phyloP scores from a whole-genome alignment of 2,329 filamentous ascomycete species.

The Fusarium tanahbumbuense region DNA sequence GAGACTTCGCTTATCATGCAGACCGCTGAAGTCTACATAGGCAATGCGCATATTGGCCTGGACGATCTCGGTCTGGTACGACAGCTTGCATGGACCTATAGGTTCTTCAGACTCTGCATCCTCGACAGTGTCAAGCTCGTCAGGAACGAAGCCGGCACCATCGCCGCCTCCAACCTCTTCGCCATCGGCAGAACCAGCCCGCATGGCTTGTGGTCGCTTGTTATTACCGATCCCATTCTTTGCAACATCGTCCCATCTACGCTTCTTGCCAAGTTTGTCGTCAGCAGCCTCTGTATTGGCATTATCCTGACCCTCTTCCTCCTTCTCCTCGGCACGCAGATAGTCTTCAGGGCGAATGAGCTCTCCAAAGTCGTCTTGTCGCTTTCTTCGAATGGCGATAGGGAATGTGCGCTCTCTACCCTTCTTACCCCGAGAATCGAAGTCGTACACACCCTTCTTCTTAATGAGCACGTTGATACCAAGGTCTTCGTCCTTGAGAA shows the following conservation, averaged over 20 bases:
- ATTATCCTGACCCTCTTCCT: constrained; percentile 73
- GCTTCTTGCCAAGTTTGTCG: constrained; percentile 85
- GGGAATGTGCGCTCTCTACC: constrained; percentile 94
- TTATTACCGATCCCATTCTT: constrained; percentile 55
- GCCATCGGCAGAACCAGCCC: constrained; percentile 59
- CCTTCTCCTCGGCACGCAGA: constrained; percentile 89
- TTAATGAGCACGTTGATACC: constrained; percentile 92
- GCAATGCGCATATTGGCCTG: constrained; percentile 80
- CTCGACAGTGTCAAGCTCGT: constrained; percentile 69
- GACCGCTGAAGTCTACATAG: constrained; percentile 89
- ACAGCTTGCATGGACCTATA: constrained; percentile 79
- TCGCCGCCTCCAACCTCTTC: constrained; percentile 53
- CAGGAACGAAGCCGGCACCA: constrained; percentile 56
- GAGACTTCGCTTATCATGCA: constrained; percentile 93
- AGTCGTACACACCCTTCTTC: constrained; percentile 92
- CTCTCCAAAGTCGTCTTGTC: constrained; percentile 92
- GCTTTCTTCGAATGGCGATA: constrained; percentile 80
- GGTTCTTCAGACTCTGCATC: constrained; percentile 64
- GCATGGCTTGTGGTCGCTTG: constrained; percentile 69
- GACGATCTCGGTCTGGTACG: constrained; percentile 72
- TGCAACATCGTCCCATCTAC: constrained; percentile 85
- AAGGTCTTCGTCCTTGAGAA: constrained; percentile 87
- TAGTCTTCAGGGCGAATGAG: constrained; percentile 95
- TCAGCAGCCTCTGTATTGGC: constrained; percentile 57
- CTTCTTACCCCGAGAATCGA: constrained; percentile 89